A percentile compares a stretch with the other conserved stretches of the same genome.
Evolutionary conservation across 306 rosid species (phyloP).

Genomic region (Argentina anserina): DNA sequence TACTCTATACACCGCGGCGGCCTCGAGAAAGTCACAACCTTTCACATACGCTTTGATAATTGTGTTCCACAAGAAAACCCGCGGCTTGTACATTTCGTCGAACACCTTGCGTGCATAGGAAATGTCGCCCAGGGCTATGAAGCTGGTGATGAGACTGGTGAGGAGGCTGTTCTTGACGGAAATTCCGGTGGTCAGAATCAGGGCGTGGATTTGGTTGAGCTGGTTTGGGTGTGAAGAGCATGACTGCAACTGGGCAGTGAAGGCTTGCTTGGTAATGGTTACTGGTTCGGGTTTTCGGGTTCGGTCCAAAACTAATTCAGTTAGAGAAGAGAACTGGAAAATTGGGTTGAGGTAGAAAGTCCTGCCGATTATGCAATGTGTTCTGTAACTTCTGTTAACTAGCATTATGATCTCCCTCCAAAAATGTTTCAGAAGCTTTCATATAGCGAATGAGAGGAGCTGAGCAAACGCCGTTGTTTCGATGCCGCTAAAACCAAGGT

Average conservation of each 20-base stretch:
- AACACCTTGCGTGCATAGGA: conserved; percentile 31
- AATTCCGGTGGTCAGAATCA: conserved; percentile 32
- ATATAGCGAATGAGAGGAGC: too few species aligned
- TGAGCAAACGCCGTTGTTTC: too few species aligned
- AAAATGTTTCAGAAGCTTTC: too few species aligned
- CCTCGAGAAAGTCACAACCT: conserved; percentile 19
- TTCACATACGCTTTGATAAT: conserved; percentile 28
- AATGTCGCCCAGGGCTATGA: conserved; percentile 21
- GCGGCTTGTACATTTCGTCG: conserved; percentile 39
- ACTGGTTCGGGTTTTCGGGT: conserved; percentile 5
- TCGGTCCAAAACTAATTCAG: not conserved
- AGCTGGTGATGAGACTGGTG: conserved; percentile 21
- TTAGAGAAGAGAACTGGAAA: conserved; percentile 10
- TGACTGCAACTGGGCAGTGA: conserved; percentile 19
- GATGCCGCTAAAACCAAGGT: too few species aligned
- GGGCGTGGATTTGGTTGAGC: conserved; percentile 34
- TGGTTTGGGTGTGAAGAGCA: conserved; percentile 26
- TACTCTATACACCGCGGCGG: conserved; percentile 26
- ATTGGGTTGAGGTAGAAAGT: not conserved
- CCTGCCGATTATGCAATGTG: not conserved
- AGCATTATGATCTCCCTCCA: not conserved
- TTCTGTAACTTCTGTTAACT: not conserved
- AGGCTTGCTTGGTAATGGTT: conserved; percentile 15
- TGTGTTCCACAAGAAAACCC: conserved; percentile 35
- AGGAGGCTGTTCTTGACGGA: conserved; percentile 39